A percentile compares a stretch with the other conserved stretches of the same genome.
Conservation (phyloP, 495 filamentous ascomycete species). For the Penicillium daleae region DNA sequence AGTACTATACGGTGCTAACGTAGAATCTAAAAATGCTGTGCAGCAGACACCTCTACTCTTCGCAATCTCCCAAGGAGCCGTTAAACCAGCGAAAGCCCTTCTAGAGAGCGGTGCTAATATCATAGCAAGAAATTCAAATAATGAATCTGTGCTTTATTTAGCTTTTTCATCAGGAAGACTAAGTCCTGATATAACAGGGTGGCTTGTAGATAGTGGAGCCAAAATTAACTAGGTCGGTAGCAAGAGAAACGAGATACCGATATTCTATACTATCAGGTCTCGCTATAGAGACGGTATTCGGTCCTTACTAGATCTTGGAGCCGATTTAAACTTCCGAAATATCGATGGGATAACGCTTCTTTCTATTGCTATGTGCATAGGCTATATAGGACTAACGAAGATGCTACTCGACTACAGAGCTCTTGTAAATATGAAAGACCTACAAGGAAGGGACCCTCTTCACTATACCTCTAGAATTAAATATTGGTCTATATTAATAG, state of each 20-base stretch:
- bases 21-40: neutral
- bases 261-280: constrained; percentile 11
- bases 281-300: too few species aligned
- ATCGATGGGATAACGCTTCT: constrained; percentile 13
- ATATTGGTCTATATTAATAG: too few species aligned
- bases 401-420: constrained; percentile 6
- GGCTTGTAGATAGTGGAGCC: constrained; percentile 12
- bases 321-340: constrained; percentile 13
- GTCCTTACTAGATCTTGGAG: too few species aligned
- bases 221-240: constrained; percentile 12
- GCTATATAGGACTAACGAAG: constrained; percentile 2
- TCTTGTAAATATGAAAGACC: constrained; percentile 7
- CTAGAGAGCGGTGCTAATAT: constrained; percentile 8
- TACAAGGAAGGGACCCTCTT: constrained; percentile 9
- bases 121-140: neutral
- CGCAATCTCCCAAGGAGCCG: constrained; percentile 7
- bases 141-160: constrained; percentile 4
- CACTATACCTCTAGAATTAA: constrained; percentile 12
- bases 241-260: constrained; percentile 9
- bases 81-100: constrained; percentile 5
- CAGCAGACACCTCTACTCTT: constrained; percentile 8
- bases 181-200: neutral
- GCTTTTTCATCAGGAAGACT: neutral
- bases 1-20: neutral
- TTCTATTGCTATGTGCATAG: constrained; percentile 3